Conservation (phyloP, 2,329 filamentous ascomycete species). For the Cladophialophora yegresii region DNA sequence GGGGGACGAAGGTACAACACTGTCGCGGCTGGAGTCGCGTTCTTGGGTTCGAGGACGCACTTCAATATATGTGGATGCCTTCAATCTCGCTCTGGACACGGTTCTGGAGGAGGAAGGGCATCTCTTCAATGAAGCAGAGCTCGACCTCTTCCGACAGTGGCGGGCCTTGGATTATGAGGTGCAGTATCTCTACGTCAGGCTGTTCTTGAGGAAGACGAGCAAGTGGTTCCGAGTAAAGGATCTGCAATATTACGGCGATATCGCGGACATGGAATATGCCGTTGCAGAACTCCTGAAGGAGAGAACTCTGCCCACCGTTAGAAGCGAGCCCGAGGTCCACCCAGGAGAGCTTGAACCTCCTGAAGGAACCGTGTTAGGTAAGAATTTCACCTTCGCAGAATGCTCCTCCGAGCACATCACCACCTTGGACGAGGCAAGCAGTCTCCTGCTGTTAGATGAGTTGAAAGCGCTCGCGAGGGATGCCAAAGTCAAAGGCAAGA, state of each 20-base stretch:
- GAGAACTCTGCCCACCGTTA: constrained; percentile 57
- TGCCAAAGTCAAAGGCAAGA: constrained; percentile 81
- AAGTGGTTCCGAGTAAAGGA: constrained; percentile 83
- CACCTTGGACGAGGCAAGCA: constrained; percentile 78
- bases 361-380: constrained; percentile 53
- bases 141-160: constrained; percentile 76
- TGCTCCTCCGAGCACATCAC: constrained; percentile 71
- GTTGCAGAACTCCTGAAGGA: constrained; percentile 64
- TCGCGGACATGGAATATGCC: constrained; percentile 70
- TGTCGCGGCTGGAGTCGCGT: constrained; percentile 57
- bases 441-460: constrained; percentile 81
- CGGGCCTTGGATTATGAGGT: constrained; percentile 73
- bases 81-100: constrained; percentile 86
- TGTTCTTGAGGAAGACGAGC: constrained; percentile 89
- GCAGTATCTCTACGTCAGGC: constrained; percentile 86
- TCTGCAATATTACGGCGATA: constrained; percentile 78
- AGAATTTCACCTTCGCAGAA: constrained; percentile 76
- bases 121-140: constrained; percentile 80
- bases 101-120: constrained; percentile 87
- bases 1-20: constrained; percentile 44
- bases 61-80: constrained; percentile 96
- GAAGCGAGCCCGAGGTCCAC: constrained; percentile 40
- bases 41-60: constrained; percentile 75
- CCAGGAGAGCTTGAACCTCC: constrained; percentile 55
- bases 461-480: constrained; percentile 82